Evolutionary conservation across 1,284 basidiomycete genomes (phyloP), one percentile per base, ranked within the genome.

Genomic region (Puccinia polysora): DNA sequence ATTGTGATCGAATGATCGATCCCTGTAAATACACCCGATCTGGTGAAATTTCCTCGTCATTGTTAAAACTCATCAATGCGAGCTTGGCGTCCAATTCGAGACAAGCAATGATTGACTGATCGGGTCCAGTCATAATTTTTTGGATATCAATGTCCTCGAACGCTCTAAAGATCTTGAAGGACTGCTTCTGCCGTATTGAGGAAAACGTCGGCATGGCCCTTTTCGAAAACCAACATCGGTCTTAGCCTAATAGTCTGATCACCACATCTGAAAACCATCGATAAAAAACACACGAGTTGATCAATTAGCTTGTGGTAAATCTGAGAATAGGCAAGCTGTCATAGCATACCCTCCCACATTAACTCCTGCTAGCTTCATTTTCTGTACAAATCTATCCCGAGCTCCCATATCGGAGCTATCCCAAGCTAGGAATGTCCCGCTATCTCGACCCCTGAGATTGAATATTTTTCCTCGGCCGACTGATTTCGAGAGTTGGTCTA

Each of bases 191-290:
- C 65, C 52, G 74, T 73, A 43, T 76, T 75, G 15, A 78, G 53
- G 67, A 78, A 76, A 52, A 79, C 49, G 40, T 78, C 77, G 20
- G 76, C 76, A 56, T 79, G 76, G 52, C 75, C 72, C 50, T 76
- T 73, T 65, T 77, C 75, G 64, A 79, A 79, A 20, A 79, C 75
- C 8, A 79, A 73, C 78, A 79, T 78, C 12, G 78, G 78, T 64
- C 78, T 73, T 53, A 79, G 74, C 30, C 78, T 65, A 34, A 79
- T 71, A n/a, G 78, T 76, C 47, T 72, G 70, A 55, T 77, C 77
- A 38, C 78, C 78, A 53, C 77, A 77, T 4, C 68, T 70, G 10
- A 23, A 1, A 30, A 47, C 28, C 20, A 65, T 23, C 0, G 23
- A 3, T 3, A 36, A 20, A 12, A 58, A 36, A 36, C 4, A 5